Percentiles rank a stretch among this genome's conserved stretches.
These are phyloP conservation scores for Termitomyces eurrhizus DNA, from an alignment of 768 basidiomycete species.

Conservation along the genomic window DNA sequence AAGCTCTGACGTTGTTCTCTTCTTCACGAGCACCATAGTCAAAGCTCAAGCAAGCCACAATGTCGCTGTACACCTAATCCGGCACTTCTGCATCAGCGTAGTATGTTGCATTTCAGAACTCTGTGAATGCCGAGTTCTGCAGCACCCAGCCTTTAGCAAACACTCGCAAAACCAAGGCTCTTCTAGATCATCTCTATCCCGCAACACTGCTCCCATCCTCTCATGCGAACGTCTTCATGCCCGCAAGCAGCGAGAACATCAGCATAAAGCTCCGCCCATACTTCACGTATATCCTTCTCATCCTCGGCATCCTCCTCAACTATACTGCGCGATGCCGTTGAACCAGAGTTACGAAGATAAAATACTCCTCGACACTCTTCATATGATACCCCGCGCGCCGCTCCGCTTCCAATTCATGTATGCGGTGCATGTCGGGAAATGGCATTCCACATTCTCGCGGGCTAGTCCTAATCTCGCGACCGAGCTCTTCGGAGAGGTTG, in stretches of 20 bases:
- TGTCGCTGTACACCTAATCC: slow-evolving; percentile 48
- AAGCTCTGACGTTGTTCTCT: slow-evolving; percentile 3
- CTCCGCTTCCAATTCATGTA: slow-evolving; percentile 37
- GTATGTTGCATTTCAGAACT: slow-evolving; percentile 61
- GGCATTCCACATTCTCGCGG: slow-evolving; percentile 50
- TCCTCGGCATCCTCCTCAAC: slow-evolving; percentile 10
- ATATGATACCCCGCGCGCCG: slow-evolving; percentile 45
- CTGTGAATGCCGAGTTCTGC: slow-evolving; percentile 43
- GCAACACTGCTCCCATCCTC: slow-evolving; percentile 17
- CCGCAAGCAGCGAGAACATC: slow-evolving; percentile 50
- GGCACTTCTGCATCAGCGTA: slow-evolving; percentile 37
- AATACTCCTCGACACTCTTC: slow-evolving; percentile 41
- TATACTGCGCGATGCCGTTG: neutral
- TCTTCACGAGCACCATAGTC: slow-evolving; percentile 9
- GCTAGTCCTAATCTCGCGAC: slow-evolving; percentile 51
- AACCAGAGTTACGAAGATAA: slow-evolving; percentile 22
- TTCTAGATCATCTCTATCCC: slow-evolving; percentile 38
- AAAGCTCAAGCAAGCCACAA: slow-evolving; percentile 27
- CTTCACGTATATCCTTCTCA: slow-evolving; percentile 39
- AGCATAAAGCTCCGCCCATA: slow-evolving; percentile 61
- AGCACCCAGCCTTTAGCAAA: slow-evolving; percentile 56
- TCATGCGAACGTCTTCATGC: slow-evolving; percentile 33
- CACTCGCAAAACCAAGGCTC: slow-evolving; percentile 50
- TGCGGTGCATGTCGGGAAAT: slow-evolving; percentile 40
- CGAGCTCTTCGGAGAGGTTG: slow-evolving; percentile 7